Evolutionary conservation across 2,329 filamentous ascomycete genomes (phyloP).

Genomic region (Dactylellina drechsleri): DNA sequence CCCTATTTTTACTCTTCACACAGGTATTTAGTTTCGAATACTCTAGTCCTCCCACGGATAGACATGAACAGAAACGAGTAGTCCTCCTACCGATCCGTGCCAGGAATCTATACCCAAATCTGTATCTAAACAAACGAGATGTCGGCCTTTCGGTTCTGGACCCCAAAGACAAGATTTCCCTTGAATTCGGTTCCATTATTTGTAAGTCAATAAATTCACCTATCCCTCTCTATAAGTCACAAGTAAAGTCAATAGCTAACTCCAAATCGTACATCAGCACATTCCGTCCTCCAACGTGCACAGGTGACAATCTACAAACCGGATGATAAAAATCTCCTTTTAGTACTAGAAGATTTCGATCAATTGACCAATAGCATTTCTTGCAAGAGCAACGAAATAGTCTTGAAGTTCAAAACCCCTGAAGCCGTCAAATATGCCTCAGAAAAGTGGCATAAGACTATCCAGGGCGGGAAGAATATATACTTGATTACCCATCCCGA

Average conservation of each 20-base stretch:
- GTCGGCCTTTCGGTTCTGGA: background rate
- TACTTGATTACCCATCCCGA: conserved; percentile 13
- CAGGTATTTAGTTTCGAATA: background rate
- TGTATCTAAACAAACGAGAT: background rate
- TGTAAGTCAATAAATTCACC: background rate
- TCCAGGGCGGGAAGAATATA: background rate
- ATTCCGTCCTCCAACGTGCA: background rate
- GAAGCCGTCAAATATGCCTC: background rate
- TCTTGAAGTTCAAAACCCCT: background rate
- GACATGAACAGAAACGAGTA: background rate
- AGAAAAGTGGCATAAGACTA: background rate
- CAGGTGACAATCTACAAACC: conserved; percentile 1
- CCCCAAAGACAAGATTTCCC: background rate
- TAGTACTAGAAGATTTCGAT: background rate
- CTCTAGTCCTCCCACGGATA: background rate
- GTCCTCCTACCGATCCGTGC: background rate
- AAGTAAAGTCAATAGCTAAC: background rate
- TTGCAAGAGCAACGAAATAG: background rate
- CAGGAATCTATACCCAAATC: background rate
- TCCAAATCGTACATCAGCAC: background rate
- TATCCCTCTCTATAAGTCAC: background rate
- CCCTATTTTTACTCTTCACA: background rate
- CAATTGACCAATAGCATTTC: background rate
- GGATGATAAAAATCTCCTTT: background rate
- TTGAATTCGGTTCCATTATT: background rate